These are phyloP conservation scores for Alternaria sp. DNA, from an alignment of 2,329 filamentous ascomycete species.

Conservation along the genomic window DNA sequence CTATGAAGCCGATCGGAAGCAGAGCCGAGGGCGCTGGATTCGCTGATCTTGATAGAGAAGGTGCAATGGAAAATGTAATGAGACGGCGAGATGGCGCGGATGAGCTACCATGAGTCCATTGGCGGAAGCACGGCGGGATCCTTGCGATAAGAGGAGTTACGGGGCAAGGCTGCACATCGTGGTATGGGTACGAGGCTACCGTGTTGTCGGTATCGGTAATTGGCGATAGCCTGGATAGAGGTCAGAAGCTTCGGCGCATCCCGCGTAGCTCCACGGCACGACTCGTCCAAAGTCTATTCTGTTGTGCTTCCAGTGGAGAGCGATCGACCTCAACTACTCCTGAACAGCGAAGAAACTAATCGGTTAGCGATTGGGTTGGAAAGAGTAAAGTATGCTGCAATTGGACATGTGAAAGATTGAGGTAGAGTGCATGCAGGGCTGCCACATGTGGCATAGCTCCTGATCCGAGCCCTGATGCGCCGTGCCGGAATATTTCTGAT, in stretches of 20 bases:
- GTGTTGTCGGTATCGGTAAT: constrained; percentile 12
- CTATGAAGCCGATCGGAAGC: not conserved
- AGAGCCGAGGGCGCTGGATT: not conserved
- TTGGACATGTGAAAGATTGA: not conserved
- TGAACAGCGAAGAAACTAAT: not conserved
- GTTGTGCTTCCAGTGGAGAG: not conserved
- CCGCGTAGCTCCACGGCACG: constrained; percentile 2
- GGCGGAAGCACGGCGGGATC: not conserved
- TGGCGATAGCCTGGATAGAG: constrained; percentile 3
- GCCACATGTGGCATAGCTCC: not conserved
- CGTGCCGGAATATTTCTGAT: constrained; percentile 5
- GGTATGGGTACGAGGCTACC: constrained; percentile 20
- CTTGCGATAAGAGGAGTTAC: constrained; percentile 3
- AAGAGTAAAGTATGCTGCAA: not conserved
- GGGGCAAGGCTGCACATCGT: constrained; percentile 10
- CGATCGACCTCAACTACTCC: not conserved
- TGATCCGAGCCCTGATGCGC: not conserved
- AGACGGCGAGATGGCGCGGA: not conserved
- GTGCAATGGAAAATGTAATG: not conserved
- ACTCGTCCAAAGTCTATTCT: not conserved
- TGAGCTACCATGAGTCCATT: not conserved
- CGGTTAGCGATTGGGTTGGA: not conserved
- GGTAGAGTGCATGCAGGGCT: not conserved
- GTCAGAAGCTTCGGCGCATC: constrained; percentile 1
- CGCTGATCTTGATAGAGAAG: not conserved